Evolutionary conservation across 2,329 filamentous ascomycete genomes (phyloP), one percentile per base, ranked within the genome.

Genomic region (Beauveria medogensis): DNA sequence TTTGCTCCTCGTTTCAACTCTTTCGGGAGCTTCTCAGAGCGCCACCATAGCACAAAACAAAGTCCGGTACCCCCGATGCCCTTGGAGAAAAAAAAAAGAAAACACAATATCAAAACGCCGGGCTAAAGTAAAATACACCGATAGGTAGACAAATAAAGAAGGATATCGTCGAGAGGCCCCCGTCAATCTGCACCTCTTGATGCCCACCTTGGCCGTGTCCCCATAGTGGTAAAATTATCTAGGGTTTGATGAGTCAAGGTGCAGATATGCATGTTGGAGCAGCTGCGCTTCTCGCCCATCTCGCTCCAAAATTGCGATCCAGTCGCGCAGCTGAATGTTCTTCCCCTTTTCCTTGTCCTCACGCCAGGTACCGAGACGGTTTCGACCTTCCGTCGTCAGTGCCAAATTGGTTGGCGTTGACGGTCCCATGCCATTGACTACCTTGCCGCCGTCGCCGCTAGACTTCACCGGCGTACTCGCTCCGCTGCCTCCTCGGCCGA

Each of bases 261-360:
- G 73, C 61, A 78, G 68, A 64, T 85, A 85, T 1, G 84, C 82
- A 53, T 75, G 73, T 69, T 89, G 85, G 53, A 90, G 71, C 26
- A 85, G 82, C 69, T 78, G 82, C 65, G 76, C 77, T 71, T 91
- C 88, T 65, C 80, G 81, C 1, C 90, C 88, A 70, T 96, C 91
- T 55, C 86, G 80, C 72, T 96, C 92, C 52, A 97, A 79, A 63
- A 90, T 89, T 22, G 84, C 80, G 18, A 96, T 78, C 77, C 92
- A 86, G 72, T 97, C 93, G 59, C 93, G 83, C 57, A 96, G 78
- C 75, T 97, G 92, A 53, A 97, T 90, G 28, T 87, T 87, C 66
- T 81, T 83, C 37, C 91, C 91, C 69, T 88, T 89, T 24, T 88
- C 85, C 58, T 84, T 85, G 67, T 91, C 88, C 72, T 97, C 92